Percentiles rank a stretch among this genome's conserved stretches.
Conservation (phyloP, 306 rosid species). For the Ormosia semicastrata region DNA sequence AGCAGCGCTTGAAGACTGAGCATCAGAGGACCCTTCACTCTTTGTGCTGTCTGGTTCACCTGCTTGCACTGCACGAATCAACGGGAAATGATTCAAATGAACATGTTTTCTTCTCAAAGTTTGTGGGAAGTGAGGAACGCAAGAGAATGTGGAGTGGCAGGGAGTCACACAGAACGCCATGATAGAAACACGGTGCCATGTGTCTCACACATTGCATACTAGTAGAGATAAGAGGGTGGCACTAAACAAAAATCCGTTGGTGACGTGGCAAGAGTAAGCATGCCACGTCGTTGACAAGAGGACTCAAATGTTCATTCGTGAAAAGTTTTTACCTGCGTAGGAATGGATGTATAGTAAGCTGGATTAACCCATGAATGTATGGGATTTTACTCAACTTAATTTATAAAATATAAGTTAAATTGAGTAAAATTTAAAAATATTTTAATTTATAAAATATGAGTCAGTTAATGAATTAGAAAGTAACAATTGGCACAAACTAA, state of each 20-base stretch:
- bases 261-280: not conserved
- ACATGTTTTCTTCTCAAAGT: slow-evolving; percentile 45
- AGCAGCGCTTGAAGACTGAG: slow-evolving; percentile 55
- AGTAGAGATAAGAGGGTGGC: slow-evolving; percentile 35
- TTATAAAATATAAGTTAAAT: no score
- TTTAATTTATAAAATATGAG: no score
- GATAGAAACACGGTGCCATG: slow-evolving; percentile 27
- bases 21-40: slow-evolving; percentile 46
- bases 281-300: not conserved
- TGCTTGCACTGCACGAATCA: slow-evolving; percentile 60
- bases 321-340: not conserved
- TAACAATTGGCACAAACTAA: no score
- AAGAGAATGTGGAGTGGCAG: slow-evolving; percentile 43
- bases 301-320: not conserved
- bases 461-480: no score
- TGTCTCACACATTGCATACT: not conserved
- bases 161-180: slow-evolving; percentile 63
- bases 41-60: slow-evolving; percentile 53
- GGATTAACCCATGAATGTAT: no score
- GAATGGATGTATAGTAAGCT: fast-evolving
- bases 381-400: no score
- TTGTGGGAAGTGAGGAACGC: slow-evolving; percentile 40
- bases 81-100: not conserved
- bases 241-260: slow-evolving; percentile 9
- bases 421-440: no score